Conservation (phyloP, 345 rosid genomes). For the Brassica carinata region DNA sequence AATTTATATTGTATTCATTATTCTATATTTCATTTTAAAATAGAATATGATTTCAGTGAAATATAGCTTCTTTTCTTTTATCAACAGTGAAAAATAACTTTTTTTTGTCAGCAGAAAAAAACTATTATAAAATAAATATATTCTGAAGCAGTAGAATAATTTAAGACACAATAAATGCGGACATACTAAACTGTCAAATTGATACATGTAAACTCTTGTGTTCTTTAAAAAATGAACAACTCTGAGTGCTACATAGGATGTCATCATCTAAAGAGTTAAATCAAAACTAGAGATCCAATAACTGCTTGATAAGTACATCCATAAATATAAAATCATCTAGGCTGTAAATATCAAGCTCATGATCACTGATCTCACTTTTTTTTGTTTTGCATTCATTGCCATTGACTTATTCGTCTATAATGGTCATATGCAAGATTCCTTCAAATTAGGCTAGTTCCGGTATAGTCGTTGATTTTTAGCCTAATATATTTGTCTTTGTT, state of each 20-base stretch:
- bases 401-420: background rate
- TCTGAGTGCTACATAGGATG: background rate
- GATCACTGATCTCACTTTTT: background rate
- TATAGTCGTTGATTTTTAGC: slow-evolving; percentile 5
- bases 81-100: too few species aligned
- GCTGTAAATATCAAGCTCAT: background rate
- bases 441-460: slow-evolving; percentile 26
- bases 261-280: slow-evolving; percentile 2
- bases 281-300: background rate
- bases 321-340: background rate
- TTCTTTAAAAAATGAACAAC: background rate
- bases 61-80: too few species aligned
- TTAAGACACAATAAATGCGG: background rate
- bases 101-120: too few species aligned
- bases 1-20: too few species aligned
- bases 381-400: background rate
- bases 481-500: background rate
- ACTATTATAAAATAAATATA: too few species aligned
- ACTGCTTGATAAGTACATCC: background rate
- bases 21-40: too few species aligned
- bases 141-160: too few species aligned
- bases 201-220: background rate
- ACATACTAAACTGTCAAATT: background rate
- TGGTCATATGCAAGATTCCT: background rate
- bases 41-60: too few species aligned